These are phyloP conservation scores for Quercus mongolica DNA, from an alignment of 306 rosid species.

Conservation along the genomic window DNA sequence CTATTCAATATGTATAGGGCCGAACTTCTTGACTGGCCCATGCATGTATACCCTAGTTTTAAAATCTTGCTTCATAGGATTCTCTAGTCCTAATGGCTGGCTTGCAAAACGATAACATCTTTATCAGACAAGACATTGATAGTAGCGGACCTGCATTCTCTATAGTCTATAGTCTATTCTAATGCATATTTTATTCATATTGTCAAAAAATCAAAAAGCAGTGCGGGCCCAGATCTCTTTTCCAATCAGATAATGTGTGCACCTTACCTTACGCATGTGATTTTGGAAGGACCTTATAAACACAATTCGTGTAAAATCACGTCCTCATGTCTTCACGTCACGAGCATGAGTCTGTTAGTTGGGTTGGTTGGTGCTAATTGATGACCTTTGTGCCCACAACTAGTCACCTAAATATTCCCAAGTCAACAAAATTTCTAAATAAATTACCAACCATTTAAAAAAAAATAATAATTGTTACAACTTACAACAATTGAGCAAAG, in stretches of 20 bases:
- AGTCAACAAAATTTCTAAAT: background rate
- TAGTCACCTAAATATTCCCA: background rate
- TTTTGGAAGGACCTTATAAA: background rate
- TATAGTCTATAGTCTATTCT: background rate
- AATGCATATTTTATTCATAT: background rate
- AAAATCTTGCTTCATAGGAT: conserved; percentile 19
- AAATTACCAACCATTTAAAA: too few relatives aligned
- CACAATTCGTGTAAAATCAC: background rate
- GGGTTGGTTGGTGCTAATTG: background rate
- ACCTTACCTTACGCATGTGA: background rate
- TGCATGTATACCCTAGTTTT: background rate
- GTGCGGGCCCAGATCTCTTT: background rate
- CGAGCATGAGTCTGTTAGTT: background rate
- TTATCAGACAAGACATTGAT: background rate
- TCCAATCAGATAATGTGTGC: background rate
- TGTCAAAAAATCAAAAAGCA: too few relatives aligned
- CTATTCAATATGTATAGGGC: background rate
- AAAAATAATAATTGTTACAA: too few relatives aligned
- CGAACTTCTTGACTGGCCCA: background rate
- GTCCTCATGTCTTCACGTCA: background rate
- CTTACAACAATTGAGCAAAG: too few relatives aligned
- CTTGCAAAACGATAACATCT: too few relatives aligned
- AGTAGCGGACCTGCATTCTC: background rate
- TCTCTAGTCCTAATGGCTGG: conserved; percentile 2
- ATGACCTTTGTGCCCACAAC: background rate